Conservation (phyloP, 305 asterid genomes). For the Petunia hybrid region DNA sequence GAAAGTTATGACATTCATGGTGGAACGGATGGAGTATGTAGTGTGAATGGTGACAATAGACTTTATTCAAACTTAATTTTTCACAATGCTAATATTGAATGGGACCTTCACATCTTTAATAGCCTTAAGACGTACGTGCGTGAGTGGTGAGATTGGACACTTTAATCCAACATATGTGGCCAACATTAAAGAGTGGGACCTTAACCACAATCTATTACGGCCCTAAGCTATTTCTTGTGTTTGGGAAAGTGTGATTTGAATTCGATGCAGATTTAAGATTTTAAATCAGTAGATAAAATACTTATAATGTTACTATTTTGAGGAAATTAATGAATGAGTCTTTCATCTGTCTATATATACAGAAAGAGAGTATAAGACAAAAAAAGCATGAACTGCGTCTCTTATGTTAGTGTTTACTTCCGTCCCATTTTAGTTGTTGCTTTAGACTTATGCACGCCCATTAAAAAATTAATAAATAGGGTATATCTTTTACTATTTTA, state of each 20-base stretch:
- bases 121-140: slow-evolving; percentile 17
- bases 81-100: neutral
- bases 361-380: too few relatives aligned
- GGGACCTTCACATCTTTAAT: slow-evolving; percentile 20
- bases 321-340: neutral
- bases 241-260: too few relatives aligned
- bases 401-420: too few relatives aligned
- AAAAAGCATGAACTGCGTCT: too few relatives aligned
- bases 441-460: too few relatives aligned
- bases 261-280: neutral
- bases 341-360: neutral
- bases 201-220: neutral
- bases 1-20: too few relatives aligned
- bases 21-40: too few relatives aligned
- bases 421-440: too few relatives aligned
- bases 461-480: too few relatives aligned
- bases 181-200: slow-evolving; percentile 26
- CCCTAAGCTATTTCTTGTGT: neutral
- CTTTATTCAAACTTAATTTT: too few relatives aligned
- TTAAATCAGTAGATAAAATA: neutral
- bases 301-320: neutral
- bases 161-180: slow-evolving; percentile 28
- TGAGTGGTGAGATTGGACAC: slow-evolving; percentile 10
- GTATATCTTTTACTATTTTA: too few relatives aligned
- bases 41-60: too few relatives aligned